Base-by-base conservation (phyloP, 345 rosid genomes). In the Eucalyptus erythrocorys region DNA sequence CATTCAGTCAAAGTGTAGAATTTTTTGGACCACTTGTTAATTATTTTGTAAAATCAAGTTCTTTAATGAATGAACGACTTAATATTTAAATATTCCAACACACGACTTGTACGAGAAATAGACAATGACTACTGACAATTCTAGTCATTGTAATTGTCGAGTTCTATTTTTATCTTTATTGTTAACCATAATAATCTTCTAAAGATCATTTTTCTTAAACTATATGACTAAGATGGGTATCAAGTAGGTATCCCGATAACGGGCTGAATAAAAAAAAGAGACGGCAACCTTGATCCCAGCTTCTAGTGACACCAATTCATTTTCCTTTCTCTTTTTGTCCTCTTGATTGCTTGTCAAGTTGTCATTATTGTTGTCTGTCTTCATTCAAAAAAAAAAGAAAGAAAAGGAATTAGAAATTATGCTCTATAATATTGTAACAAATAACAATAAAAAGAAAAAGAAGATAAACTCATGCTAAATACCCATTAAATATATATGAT, bases 121-220 rank as follows among this genome's bases (percentile, higher is more conserved):
- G 26, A 37, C 6, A 24, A 2, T 37, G 26, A 76, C 7, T 37
- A 37, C 2, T 5, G 15, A 37, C 3, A 71, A 71, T 37, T 71
- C 13, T 37, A 37, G 10, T 34, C 4, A 21, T 19, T 37, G 2
- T 3, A 34, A 34, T 34, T 19, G 13, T 10, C 45, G 19, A 34
- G 22, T 37, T 71, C 4, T 32, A 2, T 4, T 4, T 0, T 9
- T 3, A 32, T 32, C 34, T 68, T 8, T 27, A n/a, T n/a, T n/a
- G n/a, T n/a, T 22, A 3, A 71, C 26, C 26, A 19, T 34, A 17
- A 71, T 34, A 71, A 9, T 34, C 6, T 34, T 71, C 27, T 37
- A 76, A 68, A 34, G 12, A 17, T 68, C 80, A 32, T 0, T 66
- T 66, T 32, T 66, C 13, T 68, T 34, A 0, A 68, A 68, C 12